Conservation (phyloP, 495 filamentous ascomycete genomes). For the Patellaria atrata region DNA sequence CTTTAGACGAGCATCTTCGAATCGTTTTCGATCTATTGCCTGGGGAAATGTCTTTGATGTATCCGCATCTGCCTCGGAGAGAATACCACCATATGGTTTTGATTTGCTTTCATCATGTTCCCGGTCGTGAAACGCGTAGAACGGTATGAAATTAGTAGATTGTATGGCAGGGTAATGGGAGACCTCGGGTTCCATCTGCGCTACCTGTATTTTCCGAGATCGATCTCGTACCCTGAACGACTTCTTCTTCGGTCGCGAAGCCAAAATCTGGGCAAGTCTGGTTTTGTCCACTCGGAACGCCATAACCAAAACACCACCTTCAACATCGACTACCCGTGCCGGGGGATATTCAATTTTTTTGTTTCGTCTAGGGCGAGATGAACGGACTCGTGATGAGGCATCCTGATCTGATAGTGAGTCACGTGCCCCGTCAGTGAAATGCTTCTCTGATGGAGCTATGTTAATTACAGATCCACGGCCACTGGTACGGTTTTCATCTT, state of each 20-base stretch:
- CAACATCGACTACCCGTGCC: conserved; percentile 25
- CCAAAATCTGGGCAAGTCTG: conserved; percentile 45
- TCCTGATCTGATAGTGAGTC: conserved; percentile 11
- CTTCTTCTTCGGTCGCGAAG: conserved; percentile 36
- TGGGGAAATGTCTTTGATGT: conserved; percentile 76
- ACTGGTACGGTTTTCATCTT: no score
- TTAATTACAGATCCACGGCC: no score
- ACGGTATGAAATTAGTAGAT: conserved; percentile 43
- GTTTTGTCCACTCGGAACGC: conserved; percentile 44
- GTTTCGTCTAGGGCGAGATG: conserved; percentile 18
- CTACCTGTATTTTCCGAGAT: conserved; percentile 19
- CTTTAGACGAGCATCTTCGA: conserved; percentile 73
- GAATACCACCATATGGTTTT: conserved; percentile 91
- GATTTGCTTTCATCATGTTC: conserved; percentile 78
- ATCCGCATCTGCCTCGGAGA: conserved; percentile 78
- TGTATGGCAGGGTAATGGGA: conserved; percentile 42
- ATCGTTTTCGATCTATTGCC: conserved; percentile 62
- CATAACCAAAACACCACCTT: conserved; percentile 31
- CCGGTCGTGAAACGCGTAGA: conserved; percentile 73
- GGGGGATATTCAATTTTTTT: conserved; percentile 20
- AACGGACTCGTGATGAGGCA: conserved; percentile 12
- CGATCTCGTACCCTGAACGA: conserved; percentile 27
- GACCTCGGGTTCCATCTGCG: conserved; percentile 13
- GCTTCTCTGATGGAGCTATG: no score
- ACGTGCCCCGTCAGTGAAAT: conserved; percentile 15